These are phyloP conservation scores for Extremus antarcticus DNA, from an alignment of 495 filamentous ascomycete species.

Conservation along the genomic window DNA sequence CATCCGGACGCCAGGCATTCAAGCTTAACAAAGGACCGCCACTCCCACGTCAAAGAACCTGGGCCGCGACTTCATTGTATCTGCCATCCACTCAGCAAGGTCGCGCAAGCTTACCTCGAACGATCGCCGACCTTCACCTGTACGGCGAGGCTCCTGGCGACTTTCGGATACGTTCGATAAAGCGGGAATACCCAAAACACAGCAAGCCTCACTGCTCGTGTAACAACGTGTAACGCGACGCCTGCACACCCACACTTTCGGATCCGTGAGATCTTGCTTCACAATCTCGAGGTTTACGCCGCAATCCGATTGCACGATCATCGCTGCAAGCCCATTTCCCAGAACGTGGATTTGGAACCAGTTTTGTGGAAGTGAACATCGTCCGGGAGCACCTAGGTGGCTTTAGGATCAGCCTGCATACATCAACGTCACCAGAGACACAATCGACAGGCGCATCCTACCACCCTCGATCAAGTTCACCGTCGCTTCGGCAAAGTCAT, in stretches of 20 bases:
- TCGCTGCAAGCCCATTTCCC: conserved; percentile 1
- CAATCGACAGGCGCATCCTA: conserved; percentile 1
- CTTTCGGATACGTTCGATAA: background rate
- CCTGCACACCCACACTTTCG: conserved; percentile 20
- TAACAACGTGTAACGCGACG: conserved; percentile 17
- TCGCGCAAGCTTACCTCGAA: background rate
- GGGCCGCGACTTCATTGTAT: conserved; percentile 5
- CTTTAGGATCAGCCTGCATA: conserved; percentile 16
- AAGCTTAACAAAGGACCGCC: conserved; percentile 23
- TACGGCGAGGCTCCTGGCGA: background rate
- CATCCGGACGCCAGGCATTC: conserved; percentile 19
- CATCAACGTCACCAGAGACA: background rate
- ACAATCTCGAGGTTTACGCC: conserved; percentile 1
- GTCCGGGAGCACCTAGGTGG: background rate
- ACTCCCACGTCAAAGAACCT: conserved; percentile 12
- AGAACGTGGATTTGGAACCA: conserved; percentile 9
- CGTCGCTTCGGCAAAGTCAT: background rate
- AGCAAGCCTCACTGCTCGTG: background rate
- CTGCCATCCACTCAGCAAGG: background rate
- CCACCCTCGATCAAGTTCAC: background rate
- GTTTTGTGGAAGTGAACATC: background rate
- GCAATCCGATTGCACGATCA: conserved; percentile 9
- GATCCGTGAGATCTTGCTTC: conserved; percentile 7
- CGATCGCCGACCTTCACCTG: background rate
- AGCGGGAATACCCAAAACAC: background rate